Conservation (phyloP, 1,284 basidiomycete genomes). For the Microbotryomycetes sp. region DNA sequence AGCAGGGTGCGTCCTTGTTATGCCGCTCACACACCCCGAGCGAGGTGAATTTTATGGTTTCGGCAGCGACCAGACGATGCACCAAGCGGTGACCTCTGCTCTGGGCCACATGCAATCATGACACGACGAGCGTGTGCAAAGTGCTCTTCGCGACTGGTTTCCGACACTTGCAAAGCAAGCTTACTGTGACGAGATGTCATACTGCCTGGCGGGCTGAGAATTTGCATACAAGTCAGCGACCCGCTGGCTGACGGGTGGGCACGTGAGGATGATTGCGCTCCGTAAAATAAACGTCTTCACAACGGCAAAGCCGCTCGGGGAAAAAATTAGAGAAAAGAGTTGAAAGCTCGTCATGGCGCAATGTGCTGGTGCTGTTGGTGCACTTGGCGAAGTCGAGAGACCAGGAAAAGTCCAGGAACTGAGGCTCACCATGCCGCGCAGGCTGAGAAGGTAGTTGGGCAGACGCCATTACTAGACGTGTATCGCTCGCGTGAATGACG, state of each 20-base stretch:
- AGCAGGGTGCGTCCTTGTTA: not conserved
- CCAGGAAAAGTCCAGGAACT: not conserved
- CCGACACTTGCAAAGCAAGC: not conserved
- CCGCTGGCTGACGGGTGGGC: not conserved
- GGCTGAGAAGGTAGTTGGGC: not conserved
- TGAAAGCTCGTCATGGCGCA: not conserved
- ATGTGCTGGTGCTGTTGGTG: too few species aligned
- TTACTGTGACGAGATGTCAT: not conserved
- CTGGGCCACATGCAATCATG: constrained; percentile 9
- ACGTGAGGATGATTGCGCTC: too few species aligned
- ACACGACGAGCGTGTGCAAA: not conserved
- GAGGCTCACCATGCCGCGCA: not conserved
- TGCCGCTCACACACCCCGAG: not conserved
- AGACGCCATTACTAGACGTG: not conserved
- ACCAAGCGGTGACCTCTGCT: not conserved
- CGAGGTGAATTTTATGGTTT: not conserved
- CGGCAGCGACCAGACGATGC: not conserved
- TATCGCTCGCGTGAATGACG: not conserved
- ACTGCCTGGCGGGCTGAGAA: not conserved
- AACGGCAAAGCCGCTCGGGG: not conserved
- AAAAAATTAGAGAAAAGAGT: constrained; percentile 5
- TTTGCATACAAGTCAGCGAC: not conserved
- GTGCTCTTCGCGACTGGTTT: not conserved
- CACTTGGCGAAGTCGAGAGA: too few species aligned
- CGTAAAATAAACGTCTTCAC: not conserved